Evolutionary conservation across 192 early-diverging fungal species (phyloP), one percentile per base, ranked within the genome.

Genomic region (Rhizoclosmatium globosum): DNA sequence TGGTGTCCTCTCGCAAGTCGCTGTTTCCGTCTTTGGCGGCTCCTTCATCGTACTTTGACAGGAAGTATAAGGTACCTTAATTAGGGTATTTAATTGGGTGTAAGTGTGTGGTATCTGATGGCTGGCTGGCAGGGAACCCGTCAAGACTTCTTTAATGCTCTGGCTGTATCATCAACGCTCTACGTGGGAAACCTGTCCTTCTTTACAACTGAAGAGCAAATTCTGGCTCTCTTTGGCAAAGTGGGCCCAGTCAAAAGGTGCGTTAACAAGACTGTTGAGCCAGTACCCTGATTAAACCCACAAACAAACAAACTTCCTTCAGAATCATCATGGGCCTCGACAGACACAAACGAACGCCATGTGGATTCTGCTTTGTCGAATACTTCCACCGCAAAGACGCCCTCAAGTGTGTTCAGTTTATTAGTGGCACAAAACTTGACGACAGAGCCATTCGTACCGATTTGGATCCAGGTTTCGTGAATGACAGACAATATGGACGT

Each of bases 341-440:
- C 81, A 88, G 93, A n/a, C 89, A 92, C 72, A 89, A 92, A 80
- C 95, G 96, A 82, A 99, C 97, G 9, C 98, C 97, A 3, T 99
- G 98, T 77, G 98, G 98, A 11, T 99, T 99, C 85, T 99, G 98
- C 82, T 99, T 99, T 91, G 98, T 99, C 67, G 98, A 99, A 93
- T 98, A 96, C 85, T 99, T 98, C 82, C 90, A 93, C 62, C 94
- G 92, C 56, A 85, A 87, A n/a, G 92, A 93, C 72, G 95, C 97
- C n/a, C 86, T 98, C 42, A 94, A 95, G 78, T 96, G 94, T 77
- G 93, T 97, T 93, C 94, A 94, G 77, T 98, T 94, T 72, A 87
- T 98, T 65, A 96, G 95, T 80, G 95, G 95, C 31, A 96, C 95
- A 64, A 96, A 96, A 86, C 83, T 99, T 23, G 98, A 99, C 79